phyloP scores from a whole-genome alignment of 2,329 filamentous ascomycete genomes.

The Pseudopyrenochaeta lycopersici region DNA sequence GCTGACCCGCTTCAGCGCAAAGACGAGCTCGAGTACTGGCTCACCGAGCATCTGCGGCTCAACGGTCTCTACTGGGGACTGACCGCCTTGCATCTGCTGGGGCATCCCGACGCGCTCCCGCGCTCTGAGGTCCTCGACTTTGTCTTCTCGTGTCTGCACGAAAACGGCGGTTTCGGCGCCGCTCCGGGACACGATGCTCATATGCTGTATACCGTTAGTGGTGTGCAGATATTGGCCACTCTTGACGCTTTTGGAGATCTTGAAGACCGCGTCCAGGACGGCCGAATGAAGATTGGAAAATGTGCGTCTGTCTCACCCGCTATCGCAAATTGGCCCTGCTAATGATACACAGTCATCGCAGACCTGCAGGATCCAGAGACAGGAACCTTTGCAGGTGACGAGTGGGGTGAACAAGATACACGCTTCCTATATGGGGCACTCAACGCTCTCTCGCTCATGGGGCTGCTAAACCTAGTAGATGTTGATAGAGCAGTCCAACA shows the following conservation, averaged over 20 bases:
- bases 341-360: conserved; percentile 71
- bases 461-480: conserved; percentile 76
- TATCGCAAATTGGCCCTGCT: conserved; percentile 22
- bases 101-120: conserved; percentile 81
- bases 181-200: conserved; percentile 95
- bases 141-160: conserved; percentile 92
- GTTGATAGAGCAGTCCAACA: conserved; percentile 82
- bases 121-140: conserved; percentile 85
- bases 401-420: conserved; percentile 97
- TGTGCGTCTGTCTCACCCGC: conserved; percentile 67
- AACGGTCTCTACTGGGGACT: conserved; percentile 98
- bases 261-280: conserved; percentile 71
- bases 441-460: conserved; percentile 86
- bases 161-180: conserved; percentile 90
- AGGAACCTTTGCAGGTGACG: conserved; percentile 90
- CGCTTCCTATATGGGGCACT: conserved; percentile 92
- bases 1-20: conserved; percentile 69
- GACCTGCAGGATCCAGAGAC: conserved; percentile 79
- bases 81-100: conserved; percentile 84
- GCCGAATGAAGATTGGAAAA: conserved; percentile 76
- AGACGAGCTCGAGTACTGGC: conserved; percentile 96
- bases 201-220: conserved; percentile 95
- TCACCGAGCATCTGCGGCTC: conserved; percentile 94
- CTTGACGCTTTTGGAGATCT: conserved; percentile 86
- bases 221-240: conserved; percentile 89